Percentiles rank a stretch among this genome's conserved stretches.
Conservation (phyloP, 1,139 yeast genomes). For the Hansenula sp. region DNA sequence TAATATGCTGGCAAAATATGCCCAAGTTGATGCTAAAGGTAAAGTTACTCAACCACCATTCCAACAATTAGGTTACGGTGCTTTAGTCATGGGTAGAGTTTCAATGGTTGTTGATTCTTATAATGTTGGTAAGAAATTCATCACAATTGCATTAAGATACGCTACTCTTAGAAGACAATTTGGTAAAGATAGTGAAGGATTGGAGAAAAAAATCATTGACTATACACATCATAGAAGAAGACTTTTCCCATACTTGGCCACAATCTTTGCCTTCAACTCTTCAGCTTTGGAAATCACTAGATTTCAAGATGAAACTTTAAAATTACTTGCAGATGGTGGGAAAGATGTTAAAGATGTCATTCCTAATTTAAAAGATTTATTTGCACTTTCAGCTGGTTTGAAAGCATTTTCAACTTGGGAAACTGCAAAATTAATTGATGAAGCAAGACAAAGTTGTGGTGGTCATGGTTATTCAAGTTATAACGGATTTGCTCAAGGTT, state of each 20-base stretch:
- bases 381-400: constrained; percentile 80
- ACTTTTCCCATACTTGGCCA: constrained; percentile 71
- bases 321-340: constrained; percentile 48
- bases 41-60: constrained; percentile 58
- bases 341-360: constrained; percentile 38
- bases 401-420: constrained; percentile 91
- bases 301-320: constrained; percentile 48
- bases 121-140: constrained; percentile 69
- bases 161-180: constrained; percentile 91
- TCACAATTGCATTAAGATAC: constrained; percentile 80
- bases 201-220: constrained; percentile 66
- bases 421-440: constrained; percentile 72
- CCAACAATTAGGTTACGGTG: constrained; percentile 82
- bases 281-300: constrained; percentile 36
- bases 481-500: constrained; percentile 84
- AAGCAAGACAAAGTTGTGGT: constrained; percentile 89
- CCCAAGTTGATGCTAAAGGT: constrained; percentile 65
- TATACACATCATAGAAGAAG: constrained; percentile 86
- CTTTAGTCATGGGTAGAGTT: constrained; percentile 82
- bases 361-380: constrained; percentile 66
- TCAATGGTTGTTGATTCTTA: constrained; percentile 83
- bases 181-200: constrained; percentile 35
- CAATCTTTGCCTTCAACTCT: constrained; percentile 58
- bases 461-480: constrained; percentile 93
- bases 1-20: constrained; percentile 75